Base-by-base conservation (phyloP, 768 basidiomycete species). In the Naganishia vishniacii region DNA sequence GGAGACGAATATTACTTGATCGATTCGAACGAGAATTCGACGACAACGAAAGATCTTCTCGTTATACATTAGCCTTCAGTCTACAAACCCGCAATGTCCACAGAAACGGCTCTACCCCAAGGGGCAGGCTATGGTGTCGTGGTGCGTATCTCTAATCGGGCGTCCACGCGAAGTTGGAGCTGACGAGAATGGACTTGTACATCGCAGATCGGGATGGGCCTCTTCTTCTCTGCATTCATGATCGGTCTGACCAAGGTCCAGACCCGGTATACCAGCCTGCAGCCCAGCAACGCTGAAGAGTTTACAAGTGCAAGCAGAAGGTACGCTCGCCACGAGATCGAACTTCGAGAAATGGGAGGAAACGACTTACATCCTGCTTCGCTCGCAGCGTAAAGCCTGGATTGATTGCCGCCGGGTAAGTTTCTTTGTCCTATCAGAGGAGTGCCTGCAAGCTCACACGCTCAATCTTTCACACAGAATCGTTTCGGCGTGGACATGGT, bases 331-430 rank as follows among this genome's bases (percentile, higher is more conserved):
- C 60, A 31, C 16, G 16, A n/a, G 1, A 46, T 48, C n/a, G 18
- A 9, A 12, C 20, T 23, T 37, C 29, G n/a, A n/a, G n/a, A n/a
- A n/a, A n/a, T n/a, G n/a, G 28, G n/a, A n/a, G 29, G 25, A 18
- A 28, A 15, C 25, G 11, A 29, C 56, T 59, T 40, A 69, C 58
- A 3, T 25, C 29, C 23, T 16, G 7, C 18, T 3, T 29, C n/a
- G 28, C 26, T 26, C 31, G n/a, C 51, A 71, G 86, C 62, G 83
- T 94, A 61, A 92, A 92, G 69, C 90, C 93, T 8, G 92, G 92
- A 13, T 81, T 97, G 47, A 92, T 95, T 64, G 91, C 91, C 0
- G 85, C 89, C 29, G 92, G 92, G 91, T 94, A 23, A 87, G 86
- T 20, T 15, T 18, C 37, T n/a, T 15, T 9, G 53, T n/a, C 7